Percentiles rank a stretch among this genome's conserved stretches.
Evolutionary conservation across 495 filamentous ascomycete species (phyloP).

Genomic region (Xylaria cubensis): DNA sequence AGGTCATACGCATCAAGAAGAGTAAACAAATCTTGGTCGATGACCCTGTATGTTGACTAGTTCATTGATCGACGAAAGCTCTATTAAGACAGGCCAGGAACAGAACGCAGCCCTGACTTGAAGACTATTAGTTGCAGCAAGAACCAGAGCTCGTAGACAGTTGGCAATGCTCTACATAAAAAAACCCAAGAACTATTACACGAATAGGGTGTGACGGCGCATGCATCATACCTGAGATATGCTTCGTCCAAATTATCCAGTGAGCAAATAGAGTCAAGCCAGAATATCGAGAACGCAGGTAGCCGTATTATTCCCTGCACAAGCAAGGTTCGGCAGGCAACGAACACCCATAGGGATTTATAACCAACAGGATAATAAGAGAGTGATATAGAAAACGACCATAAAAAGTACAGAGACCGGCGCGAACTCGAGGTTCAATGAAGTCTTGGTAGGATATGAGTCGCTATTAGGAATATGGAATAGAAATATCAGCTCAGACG

Average conservation of each 20-base stretch:
- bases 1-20: neutral
- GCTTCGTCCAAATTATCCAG: slow-evolving; percentile 15
- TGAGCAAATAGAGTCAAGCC: neutral
- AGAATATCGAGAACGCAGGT: slow-evolving; percentile 21
- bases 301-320: slow-evolving; percentile 25
- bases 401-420: neutral
- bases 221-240: slow-evolving; percentile 18
- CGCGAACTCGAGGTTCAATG: neutral
- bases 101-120: neutral
- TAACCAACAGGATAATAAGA: slow-evolving; percentile 8
- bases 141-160: neutral
- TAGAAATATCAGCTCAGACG: neutral
- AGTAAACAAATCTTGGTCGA: neutral
- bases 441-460: neutral
- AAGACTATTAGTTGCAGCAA: neutral
- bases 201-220: slow-evolving; percentile 8
- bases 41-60: neutral
- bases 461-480: neutral
- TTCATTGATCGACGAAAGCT: neutral
- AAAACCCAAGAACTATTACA: neutral
- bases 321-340: slow-evolving; percentile 18
- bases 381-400: neutral
- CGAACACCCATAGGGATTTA: neutral
- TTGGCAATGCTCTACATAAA: neutral
- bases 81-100: neutral